Base-by-base conservation (phyloP, 805 yeast genomes). In the Nakazawaea ernobii region DNA sequence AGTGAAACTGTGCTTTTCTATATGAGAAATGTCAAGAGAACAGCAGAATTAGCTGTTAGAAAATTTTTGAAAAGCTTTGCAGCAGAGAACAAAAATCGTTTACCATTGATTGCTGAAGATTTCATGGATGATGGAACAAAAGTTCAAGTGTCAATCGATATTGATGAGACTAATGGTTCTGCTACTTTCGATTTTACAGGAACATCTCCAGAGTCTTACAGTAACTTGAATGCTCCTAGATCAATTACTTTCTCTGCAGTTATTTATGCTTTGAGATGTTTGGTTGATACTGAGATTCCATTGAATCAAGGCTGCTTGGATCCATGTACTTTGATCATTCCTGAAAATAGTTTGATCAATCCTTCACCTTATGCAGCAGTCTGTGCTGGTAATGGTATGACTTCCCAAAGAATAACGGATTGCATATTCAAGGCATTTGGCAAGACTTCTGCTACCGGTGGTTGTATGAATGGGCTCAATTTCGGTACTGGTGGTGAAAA, bases 361-460 rank as follows among this genome's bases (percentile, higher is more conserved):
- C 75, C 76, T 6, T 66, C 70, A 2, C 60, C 55, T 17, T 75
- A 71, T 27, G 74, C 75, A 33, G 77, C 75, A 37, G 79, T 75
- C 3, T 59, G 62, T 49, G 49, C 49, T 11, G 79, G 78, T 32
- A 75, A 74, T 53, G 79, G 75, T 10, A 82, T 86, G 66, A 87
- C 95, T 1, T 82, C 92, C 2, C 96, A 88, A 64, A 73, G 95
- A 53, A 80, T 88, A 32, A 86, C 91, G 0, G 95, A 86, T 61
- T 90, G 84, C 4, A 75, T 88, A 32, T 69, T 88, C 55, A 80
- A 80, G 55, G 90, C 95, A 0, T 86, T 88, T 59, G 73, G 76
- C 50, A 85, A 86, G 4, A 82, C 86, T 60, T 95, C 95, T 2
- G 95, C 87, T 50, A 86, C 95, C 1, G 95, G 88, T 62, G 94